These are phyloP conservation scores for Kuraishia cidri DNA, from an alignment of 805 yeast genomes.

Conservation along the genomic window DNA sequence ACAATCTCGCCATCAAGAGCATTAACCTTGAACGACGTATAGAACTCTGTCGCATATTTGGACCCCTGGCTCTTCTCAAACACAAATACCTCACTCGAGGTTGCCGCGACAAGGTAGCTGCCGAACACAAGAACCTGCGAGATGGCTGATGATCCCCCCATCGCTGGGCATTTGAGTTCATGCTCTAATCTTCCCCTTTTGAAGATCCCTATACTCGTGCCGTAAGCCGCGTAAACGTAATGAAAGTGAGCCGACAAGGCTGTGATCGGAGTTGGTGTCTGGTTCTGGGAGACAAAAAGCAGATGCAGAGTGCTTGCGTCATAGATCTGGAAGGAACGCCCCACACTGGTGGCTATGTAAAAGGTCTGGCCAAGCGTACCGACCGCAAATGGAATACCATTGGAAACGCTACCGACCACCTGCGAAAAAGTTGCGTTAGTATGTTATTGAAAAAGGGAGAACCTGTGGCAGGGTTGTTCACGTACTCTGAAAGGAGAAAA, in stretches of 20 bases:
- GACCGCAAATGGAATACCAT: slow-evolving; percentile 75
- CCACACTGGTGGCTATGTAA: slow-evolving; percentile 84
- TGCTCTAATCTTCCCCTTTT: slow-evolving; percentile 68
- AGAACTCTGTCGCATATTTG: slow-evolving; percentile 51
- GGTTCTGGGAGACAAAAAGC: slow-evolving; percentile 76
- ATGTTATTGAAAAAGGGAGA: slow-evolving; percentile 1
- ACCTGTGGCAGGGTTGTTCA: not conserved
- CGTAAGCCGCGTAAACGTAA: slow-evolving; percentile 71
- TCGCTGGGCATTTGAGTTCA: slow-evolving; percentile 18
- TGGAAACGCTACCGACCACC: slow-evolving; percentile 79
- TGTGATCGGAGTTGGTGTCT: slow-evolving; percentile 62
- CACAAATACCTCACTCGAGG: slow-evolving; percentile 32
- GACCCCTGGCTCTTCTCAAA: slow-evolving; percentile 39
- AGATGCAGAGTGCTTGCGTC: slow-evolving; percentile 84
- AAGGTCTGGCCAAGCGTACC: slow-evolving; percentile 86
- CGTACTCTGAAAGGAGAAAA: slow-evolving; percentile 77
- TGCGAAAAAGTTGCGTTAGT: slow-evolving; percentile 4
- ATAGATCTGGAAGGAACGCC: slow-evolving; percentile 82
- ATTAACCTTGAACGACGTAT: slow-evolving; percentile 53
- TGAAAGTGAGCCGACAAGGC: slow-evolving; percentile 77
- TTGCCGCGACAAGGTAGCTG: slow-evolving; percentile 51
- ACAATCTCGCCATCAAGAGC: slow-evolving; percentile 65
- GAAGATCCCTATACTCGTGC: slow-evolving; percentile 64
- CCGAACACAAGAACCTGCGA: slow-evolving; percentile 46
- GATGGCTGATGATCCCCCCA: too few species aligned